Conservation (phyloP, 805 yeast species). For the Hanseniaspora meyeri region DNA sequence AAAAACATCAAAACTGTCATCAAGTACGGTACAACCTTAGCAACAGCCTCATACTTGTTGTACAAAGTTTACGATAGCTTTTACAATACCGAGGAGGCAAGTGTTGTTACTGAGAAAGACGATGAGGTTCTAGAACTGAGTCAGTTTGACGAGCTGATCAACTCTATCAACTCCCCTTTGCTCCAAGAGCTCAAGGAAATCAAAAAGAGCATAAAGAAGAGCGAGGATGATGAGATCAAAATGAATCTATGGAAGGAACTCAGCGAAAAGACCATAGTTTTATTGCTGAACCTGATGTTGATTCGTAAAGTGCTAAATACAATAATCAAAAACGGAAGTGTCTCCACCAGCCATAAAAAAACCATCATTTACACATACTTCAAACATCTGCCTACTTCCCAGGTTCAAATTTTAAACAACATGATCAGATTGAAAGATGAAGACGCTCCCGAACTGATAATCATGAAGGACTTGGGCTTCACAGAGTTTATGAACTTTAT, state of each 20-base stretch:
- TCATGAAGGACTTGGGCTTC: not conserved
- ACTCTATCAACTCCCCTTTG: not conserved
- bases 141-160: slow-evolving; percentile 15
- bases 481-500: not conserved
- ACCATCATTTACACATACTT: slow-evolving; percentile 7
- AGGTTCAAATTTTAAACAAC: not conserved
- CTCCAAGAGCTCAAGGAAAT: not conserved
- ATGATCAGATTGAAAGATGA: not conserved
- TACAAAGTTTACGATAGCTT: slow-evolving; percentile 6
- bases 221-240: not conserved
- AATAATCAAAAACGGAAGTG: not conserved
- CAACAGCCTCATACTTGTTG: not conserved
- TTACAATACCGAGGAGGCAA: slow-evolving; percentile 16
- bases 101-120: slow-evolving; percentile 15
- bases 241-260: slow-evolving; percentile 1
- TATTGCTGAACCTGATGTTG: not conserved
- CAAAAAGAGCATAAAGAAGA: not conserved
- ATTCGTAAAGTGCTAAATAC: not conserved
- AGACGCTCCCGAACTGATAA: not conserved
- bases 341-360: not conserved
- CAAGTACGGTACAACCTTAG: slow-evolving; percentile 1
- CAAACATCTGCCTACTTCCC: not conserved
- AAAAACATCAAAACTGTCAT: not conserved
- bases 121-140: slow-evolving; percentile 14
- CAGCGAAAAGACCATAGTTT: slow-evolving; percentile 2